Base-by-base conservation (phyloP, 352 stramenopile species). In the Phytophthora niederhauseri region DNA sequence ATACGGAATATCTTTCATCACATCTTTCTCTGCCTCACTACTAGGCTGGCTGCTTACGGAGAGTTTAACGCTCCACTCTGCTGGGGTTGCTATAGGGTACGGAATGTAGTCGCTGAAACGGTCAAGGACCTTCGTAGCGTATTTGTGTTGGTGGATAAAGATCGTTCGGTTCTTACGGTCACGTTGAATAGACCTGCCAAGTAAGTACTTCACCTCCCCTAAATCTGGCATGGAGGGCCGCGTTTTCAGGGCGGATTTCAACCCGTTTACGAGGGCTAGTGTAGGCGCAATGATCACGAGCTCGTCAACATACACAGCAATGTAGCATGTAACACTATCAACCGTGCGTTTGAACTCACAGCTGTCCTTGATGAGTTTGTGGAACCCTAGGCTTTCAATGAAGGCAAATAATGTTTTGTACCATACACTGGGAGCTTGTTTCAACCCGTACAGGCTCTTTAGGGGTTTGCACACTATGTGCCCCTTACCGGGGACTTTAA, bases 61-160 rank as follows among this genome's bases (percentile, higher is more conserved):
- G 26, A 68, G 41, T 46, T 72, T 72, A 19, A 46, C 31, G 34
- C 50, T 72, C 22, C 50, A 24, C 2, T 68, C 65, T 24, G 28
- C 36, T 41, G 65, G 58, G 6, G 34, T 66, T 46, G 64, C 54
- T 8, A 62, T 48, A 31, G 57, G 58, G 17, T 65, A 51, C 34
- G 65, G 53, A 57, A 69, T 49, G 19, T 53, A 56, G 26, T 57
- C 45, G 19, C 41, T 50, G 45, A 69, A 69, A 2, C 45, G 46
- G 41, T 71, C 64, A 52, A 73, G 22, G 52, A 69, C 66, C 59
- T 64, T 64, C 36, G 66, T 73, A 64, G 66, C 66, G 46, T 73
- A 69, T 12, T 69, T 65, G 34, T 65, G 59, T 22, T 68, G 31
- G 45, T 64, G 45, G 31, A 64, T 65, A 50, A 57, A 69, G 8